Conservation (phyloP, 345 rosid genomes). For the Lagerstroemia speciosa region DNA sequence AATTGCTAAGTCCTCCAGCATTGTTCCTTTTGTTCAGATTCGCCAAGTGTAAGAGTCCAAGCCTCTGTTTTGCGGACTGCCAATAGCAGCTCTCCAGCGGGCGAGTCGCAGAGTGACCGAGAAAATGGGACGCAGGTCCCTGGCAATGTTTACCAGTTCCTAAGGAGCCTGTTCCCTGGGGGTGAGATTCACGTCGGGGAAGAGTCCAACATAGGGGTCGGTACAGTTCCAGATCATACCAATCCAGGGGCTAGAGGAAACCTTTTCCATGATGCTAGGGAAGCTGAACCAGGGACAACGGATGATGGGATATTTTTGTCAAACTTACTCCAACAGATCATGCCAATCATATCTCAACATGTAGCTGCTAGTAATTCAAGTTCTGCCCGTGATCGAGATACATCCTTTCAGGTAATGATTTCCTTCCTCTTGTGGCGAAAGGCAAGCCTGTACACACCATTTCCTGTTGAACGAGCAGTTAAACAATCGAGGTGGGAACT, state of each 20-base stretch:
- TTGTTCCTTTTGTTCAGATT: constrained; percentile 19
- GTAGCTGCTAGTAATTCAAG: constrained; percentile 18
- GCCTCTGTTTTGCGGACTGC: too few relatives aligned
- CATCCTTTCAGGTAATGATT: constrained; percentile 16
- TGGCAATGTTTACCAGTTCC: constrained; percentile 34
- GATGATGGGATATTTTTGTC: constrained; percentile 59
- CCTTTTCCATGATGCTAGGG: constrained; percentile 7
- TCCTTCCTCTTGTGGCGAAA: not conserved
- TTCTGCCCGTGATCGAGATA: constrained; percentile 11
- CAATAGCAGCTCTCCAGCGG: too few relatives aligned
- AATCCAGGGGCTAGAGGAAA: constrained; percentile 17
- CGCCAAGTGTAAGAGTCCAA: too few relatives aligned
- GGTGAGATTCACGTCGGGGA: constrained; percentile 49
- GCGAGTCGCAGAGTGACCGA: constrained; percentile 21
- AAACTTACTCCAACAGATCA: constrained; percentile 49
- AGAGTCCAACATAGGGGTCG: constrained; percentile 20
- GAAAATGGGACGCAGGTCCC: constrained; percentile 39
- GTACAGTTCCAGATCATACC: constrained; percentile 23
- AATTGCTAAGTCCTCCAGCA: not conserved
- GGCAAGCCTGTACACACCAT: not conserved
- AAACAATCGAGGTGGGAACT: not conserved
- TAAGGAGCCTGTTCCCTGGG: constrained; percentile 45
- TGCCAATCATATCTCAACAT: constrained; percentile 45
- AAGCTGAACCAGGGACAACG: constrained; percentile 28
- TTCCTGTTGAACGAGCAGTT: not conserved